A percentile compares a stretch with the other conserved stretches of the same genome.
These are phyloP conservation scores for Acacia melanoxylon DNA, from an alignment of 306 rosid species.

Conservation along the genomic window DNA sequence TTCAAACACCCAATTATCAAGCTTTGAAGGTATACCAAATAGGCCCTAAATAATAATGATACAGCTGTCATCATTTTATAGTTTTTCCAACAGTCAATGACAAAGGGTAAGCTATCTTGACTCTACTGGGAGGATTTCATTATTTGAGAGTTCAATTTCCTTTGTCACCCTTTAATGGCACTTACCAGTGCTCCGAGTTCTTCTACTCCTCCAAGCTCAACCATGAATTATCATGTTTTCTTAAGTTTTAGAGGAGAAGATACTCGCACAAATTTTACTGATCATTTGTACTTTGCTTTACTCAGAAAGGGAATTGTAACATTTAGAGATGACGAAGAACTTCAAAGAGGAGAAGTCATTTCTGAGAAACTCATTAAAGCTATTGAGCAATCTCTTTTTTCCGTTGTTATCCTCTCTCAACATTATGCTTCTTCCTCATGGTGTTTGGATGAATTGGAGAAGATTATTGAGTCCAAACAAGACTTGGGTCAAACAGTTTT, in stretches of 20 bases:
- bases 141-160: not conserved
- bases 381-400: not conserved
- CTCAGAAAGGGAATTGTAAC: not conserved
- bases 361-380: not conserved
- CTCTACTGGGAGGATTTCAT: not conserved
- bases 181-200: not conserved
- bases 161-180: not conserved
- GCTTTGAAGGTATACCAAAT: too few relatives aligned
- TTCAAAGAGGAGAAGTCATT: not conserved
- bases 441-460: not conserved
- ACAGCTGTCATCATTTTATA: too few relatives aligned
- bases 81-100: not conserved
- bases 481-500: not conserved
- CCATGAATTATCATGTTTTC: not conserved
- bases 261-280: not conserved
- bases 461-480: not conserved
- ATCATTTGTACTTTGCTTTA: not conserved
- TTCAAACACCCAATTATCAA: too few relatives aligned
- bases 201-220: not conserved
- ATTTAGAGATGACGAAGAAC: not conserved
- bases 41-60: too few relatives aligned
- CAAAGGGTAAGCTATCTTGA: not conserved
- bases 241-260: not conserved
- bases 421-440: not conserved
- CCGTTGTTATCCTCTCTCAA: not conserved